A percentile compares a stretch with the other conserved stretches of the same genome.
Conservation (phyloP, 2,329 filamentous ascomycete genomes). For the Colletotrichum theobromicola region DNA sequence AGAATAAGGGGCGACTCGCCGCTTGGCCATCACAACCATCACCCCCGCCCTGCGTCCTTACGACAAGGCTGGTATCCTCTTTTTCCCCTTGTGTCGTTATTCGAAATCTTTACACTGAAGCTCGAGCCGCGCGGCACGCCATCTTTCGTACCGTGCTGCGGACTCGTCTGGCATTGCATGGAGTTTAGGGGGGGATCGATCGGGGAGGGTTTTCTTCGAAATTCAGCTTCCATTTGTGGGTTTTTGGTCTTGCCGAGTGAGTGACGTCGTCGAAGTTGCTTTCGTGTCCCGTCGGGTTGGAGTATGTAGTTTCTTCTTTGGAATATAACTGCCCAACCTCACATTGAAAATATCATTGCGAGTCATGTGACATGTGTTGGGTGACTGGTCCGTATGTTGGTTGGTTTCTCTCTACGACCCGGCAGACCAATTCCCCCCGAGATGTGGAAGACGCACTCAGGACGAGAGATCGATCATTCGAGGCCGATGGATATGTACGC, state of each 20-base stretch:
- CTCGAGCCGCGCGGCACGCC: neutral
- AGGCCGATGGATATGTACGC: too few relatives aligned
- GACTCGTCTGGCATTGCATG: constrained; percentile 14
- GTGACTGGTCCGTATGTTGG: too few relatives aligned
- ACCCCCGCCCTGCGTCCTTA: too few relatives aligned
- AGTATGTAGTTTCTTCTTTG: neutral
- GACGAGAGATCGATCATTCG: too few relatives aligned
- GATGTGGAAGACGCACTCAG: too few relatives aligned
- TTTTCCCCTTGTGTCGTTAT: neutral
- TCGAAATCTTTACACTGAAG: neutral
- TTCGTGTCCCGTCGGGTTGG: neutral
- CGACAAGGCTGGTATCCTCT: neutral
- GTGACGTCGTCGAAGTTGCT: too few relatives aligned
- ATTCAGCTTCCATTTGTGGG: neutral
- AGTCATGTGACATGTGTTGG: too few relatives aligned
- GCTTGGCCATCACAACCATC: too few relatives aligned
- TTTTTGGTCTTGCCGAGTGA: neutral
- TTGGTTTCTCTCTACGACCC: too few relatives aligned
- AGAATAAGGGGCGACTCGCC: neutral
- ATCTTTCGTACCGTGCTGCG: neutral
- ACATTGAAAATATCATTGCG: too few relatives aligned
- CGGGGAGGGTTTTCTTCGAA: neutral
- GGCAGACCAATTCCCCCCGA: too few relatives aligned
- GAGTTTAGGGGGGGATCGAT: constrained; percentile 11
- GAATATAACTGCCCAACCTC: too few relatives aligned